These are phyloP conservation scores for Beauveria brongniartii DNA, from an alignment of 2,329 filamentous ascomycete genomes.

Conservation along the genomic window DNA sequence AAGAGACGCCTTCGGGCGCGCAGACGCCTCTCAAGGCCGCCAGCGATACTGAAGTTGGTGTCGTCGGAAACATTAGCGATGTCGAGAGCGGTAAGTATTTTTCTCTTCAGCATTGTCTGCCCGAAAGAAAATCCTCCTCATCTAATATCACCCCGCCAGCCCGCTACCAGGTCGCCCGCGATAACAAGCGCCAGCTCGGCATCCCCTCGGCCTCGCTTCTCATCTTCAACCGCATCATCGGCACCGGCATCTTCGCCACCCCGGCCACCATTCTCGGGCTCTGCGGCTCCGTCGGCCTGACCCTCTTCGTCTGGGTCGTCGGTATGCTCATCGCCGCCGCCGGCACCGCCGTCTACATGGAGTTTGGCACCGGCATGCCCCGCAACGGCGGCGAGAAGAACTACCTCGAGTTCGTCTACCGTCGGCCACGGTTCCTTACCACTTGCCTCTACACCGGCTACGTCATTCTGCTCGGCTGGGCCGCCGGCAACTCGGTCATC, in stretches of 20 bases:
- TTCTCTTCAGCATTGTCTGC: too few species aligned
- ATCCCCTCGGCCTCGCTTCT: constrained; percentile 47
- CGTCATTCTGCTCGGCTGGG: constrained; percentile 56
- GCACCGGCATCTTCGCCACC: constrained; percentile 60
- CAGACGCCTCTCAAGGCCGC: constrained; percentile 5
- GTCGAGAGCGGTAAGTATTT: constrained; percentile 13
- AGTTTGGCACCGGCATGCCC: constrained; percentile 58
- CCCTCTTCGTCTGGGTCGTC: constrained; percentile 55
- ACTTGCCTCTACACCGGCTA: constrained; percentile 55
- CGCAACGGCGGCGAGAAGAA: constrained; percentile 60
- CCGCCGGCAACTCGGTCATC: constrained; percentile 58
- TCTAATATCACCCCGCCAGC: constrained; percentile 13
- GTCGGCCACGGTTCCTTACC: constrained; percentile 50
- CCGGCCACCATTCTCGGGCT: constrained; percentile 49
- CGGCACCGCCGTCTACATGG: constrained; percentile 57
- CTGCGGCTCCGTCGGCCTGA: constrained; percentile 52
- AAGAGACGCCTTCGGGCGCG: constrained; percentile 5
- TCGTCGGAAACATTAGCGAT: background rate
- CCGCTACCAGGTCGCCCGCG: constrained; percentile 31
- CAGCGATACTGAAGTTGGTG: constrained; percentile 2
- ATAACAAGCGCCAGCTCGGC: constrained; percentile 48
- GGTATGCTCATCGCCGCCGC: constrained; percentile 54
- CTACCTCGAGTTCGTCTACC: constrained; percentile 58
- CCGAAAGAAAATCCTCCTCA: too few species aligned
- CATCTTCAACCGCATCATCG: constrained; percentile 59